Evolutionary conservation across 768 basidiomycete genomes (phyloP).

Genomic region (Suillus clintonianus): DNA sequence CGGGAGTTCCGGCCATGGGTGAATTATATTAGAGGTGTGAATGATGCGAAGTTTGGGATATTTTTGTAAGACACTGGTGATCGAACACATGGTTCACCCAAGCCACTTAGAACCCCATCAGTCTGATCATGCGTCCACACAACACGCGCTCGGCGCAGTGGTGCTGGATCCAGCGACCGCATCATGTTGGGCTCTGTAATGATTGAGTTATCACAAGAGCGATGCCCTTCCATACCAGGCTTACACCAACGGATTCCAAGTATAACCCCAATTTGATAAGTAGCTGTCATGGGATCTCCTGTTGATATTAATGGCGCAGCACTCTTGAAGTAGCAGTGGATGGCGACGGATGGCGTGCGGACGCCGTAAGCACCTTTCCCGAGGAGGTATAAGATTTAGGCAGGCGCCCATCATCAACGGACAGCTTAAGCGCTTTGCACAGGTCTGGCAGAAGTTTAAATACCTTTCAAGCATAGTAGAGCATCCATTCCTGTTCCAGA

Average conservation of each 20-base stretch:
- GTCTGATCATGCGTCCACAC: too few relatives aligned
- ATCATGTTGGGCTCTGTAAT: neutral
- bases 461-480: neutral
- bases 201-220: neutral
- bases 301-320: neutral
- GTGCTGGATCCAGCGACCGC: neutral
- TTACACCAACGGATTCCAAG: neutral
- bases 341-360: neutral
- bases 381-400: neutral
- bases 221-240: neutral
- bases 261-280: neutral
- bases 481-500: neutral
- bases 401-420: neutral
- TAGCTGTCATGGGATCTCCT: neutral
- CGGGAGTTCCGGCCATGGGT: neutral
- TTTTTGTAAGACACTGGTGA: neutral
- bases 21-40: neutral
- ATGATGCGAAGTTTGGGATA: neutral
- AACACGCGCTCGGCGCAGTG: neutral
- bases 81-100: neutral
- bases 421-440: neutral
- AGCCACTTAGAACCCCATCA: neutral
- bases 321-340: neutral
- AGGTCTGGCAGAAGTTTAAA: neutral
- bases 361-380: conserved; percentile 1